Conservation (phyloP, 257 asterid genomes). For the Solanum rostratum region DNA sequence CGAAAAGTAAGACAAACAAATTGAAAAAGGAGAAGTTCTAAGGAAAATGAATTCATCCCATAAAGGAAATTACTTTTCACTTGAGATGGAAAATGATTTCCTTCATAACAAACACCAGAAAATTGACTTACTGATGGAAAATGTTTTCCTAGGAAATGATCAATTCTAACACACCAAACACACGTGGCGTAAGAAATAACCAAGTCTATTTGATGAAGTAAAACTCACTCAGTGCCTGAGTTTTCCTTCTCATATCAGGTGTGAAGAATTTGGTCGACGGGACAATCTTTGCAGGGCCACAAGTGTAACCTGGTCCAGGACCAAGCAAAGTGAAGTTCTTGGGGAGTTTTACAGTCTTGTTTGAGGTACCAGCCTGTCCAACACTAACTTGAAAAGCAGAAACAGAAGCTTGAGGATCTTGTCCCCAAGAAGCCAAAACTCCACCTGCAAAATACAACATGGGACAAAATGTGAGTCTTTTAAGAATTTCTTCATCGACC, state of each 20-base stretch:
- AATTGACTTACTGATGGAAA: background rate
- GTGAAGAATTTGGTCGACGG: conserved; percentile 55
- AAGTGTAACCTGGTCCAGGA: conserved; percentile 66
- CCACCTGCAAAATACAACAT: background rate
- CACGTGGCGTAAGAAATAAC: background rate
- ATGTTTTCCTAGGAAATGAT: background rate
- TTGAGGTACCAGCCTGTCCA: conserved; percentile 67
- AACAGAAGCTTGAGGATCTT: conserved; percentile 42
- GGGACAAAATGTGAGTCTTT: background rate
- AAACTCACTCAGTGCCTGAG: conserved; percentile 55
- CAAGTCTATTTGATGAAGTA: background rate
- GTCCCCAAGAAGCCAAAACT: conserved; percentile 54
- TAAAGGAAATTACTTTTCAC: background rate
- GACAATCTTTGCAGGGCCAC: conserved; percentile 65
- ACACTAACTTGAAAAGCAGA: conserved; percentile 52
- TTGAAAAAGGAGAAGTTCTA: too few species aligned
- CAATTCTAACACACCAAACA: background rate
- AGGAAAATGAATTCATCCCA: background rate
- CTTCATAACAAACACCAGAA: background rate
- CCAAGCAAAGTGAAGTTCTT: conserved; percentile 54
- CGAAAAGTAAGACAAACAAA: too few species aligned
- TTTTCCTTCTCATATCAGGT: conserved; percentile 51
- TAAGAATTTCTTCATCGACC: background rate
- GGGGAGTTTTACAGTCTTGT: conserved; percentile 64
- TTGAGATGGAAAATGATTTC: background rate